Conservation (phyloP, 371 early-diverging fungal species). For the Rhizomucor pusillus region DNA sequence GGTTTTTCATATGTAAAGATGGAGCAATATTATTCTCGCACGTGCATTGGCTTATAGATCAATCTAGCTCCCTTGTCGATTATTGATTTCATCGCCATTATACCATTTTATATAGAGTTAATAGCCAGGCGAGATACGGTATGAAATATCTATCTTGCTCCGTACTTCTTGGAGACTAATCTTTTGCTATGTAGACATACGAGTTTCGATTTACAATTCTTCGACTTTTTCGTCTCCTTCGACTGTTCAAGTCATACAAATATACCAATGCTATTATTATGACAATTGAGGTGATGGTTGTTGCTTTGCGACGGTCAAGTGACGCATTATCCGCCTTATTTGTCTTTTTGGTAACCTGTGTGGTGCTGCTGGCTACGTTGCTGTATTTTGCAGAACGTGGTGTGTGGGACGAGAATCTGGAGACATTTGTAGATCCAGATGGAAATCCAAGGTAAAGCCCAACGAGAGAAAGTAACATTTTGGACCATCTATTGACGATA, state of each 20-base stretch:
- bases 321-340: conserved; percentile 79
- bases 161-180: neutral
- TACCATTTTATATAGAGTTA: conserved; percentile 81
- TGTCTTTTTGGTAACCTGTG: conserved; percentile 73
- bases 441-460: conserved; percentile 57
- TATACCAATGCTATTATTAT: conserved; percentile 68
- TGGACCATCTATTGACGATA: too few species aligned
- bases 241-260: conserved; percentile 82
- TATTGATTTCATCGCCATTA: conserved; percentile 77
- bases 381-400: conserved; percentile 88
- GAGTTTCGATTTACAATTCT: conserved; percentile 85
- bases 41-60: neutral
- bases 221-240: conserved; percentile 74
- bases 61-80: conserved; percentile 67
- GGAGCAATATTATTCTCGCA: neutral
- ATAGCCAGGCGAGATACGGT: conserved; percentile 68
- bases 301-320: conserved; percentile 74
- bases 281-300: conserved; percentile 86
- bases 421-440: conserved; percentile 63
- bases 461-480: neutral
- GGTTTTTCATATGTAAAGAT: conserved; percentile 40
- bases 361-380: conserved; percentile 74
- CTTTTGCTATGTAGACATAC: conserved; percentile 48
- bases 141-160: conserved; percentile 24
- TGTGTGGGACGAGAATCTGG: conserved; percentile 70